Evolutionary conservation across 1,284 basidiomycete species (phyloP).

Genomic region (Phlebopus sp.): DNA sequence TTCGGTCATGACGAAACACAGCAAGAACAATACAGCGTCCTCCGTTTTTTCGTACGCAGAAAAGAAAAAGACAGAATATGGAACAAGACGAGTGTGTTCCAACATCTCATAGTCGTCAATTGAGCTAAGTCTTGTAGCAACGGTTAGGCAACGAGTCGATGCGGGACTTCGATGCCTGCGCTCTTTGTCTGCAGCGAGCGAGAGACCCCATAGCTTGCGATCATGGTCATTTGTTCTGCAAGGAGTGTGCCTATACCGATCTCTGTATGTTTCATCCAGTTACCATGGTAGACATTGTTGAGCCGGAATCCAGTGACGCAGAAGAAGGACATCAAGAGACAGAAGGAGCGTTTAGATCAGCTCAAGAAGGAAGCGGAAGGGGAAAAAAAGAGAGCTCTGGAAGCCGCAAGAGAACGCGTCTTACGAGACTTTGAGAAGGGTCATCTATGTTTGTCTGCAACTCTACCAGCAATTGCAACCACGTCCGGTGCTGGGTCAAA

Average conservation of each 20-base stretch:
- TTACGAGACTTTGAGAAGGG: slow-evolving; percentile 83
- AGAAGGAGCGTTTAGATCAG: slow-evolving; percentile 72
- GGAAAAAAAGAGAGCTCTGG: slow-evolving; percentile 62
- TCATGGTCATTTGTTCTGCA: slow-evolving; percentile 88
- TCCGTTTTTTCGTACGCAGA: slow-evolving; percentile 86
- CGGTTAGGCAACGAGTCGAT: slow-evolving; percentile 88
- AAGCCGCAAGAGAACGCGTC: slow-evolving; percentile 81
- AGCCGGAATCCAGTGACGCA: slow-evolving; percentile 62
- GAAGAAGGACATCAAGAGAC: slow-evolving; percentile 85
- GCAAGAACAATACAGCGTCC: slow-evolving; percentile 85
- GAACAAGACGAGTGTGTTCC: slow-evolving; percentile 63
- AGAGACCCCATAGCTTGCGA: slow-evolving; percentile 78
- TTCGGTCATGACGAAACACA: slow-evolving; percentile 74
- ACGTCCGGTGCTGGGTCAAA: slow-evolving; percentile 35
- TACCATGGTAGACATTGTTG: not conserved
- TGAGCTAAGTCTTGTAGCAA: slow-evolving; percentile 46
- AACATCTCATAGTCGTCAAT: not conserved
- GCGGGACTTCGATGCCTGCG: slow-evolving; percentile 84
- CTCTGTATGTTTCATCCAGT: slow-evolving; percentile 48
- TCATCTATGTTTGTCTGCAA: slow-evolving; percentile 62
- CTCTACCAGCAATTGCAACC: slow-evolving; percentile 32
- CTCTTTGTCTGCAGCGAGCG: slow-evolving; percentile 79
- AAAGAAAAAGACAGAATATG: slow-evolving; percentile 80
- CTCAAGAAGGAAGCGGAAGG: slow-evolving; percentile 75
- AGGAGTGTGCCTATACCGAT: slow-evolving; percentile 80